Percentiles rank a stretch among this genome's conserved stretches.
phyloP scores from a whole-genome alignment of 805 yeast genomes.

The Yamadazyma phyllophila region DNA sequence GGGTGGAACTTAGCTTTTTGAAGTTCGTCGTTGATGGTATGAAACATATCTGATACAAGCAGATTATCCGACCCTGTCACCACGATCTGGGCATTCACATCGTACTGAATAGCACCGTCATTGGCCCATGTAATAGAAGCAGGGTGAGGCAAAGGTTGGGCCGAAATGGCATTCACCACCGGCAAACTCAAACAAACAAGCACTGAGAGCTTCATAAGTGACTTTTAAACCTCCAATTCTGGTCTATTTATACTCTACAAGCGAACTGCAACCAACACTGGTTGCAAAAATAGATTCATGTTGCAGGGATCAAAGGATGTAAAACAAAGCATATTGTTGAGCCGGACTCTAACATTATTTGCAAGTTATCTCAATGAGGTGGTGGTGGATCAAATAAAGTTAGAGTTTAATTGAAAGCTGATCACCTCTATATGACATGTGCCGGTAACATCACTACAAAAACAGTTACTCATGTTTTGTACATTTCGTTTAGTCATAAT shows the following conservation, averaged over 20 bases:
- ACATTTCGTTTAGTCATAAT: no score
- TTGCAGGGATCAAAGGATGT: not conserved
- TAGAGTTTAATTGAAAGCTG: no score
- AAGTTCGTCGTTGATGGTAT: not conserved
- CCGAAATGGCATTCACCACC: conserved; percentile 15
- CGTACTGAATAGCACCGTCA: conserved; percentile 7
- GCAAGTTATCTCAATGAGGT: no score
- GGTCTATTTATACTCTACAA: no score
- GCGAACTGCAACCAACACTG: not conserved
- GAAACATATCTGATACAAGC: not conserved
- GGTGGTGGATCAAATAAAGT: no score
- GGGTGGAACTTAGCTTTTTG: not conserved
- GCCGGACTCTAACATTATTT: no score
- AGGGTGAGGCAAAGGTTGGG: conserved; percentile 18
- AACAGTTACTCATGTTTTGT: no score
- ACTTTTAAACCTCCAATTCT: no score
- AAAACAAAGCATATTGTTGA: not conserved
- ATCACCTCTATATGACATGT: no score
- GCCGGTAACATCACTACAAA: no score
- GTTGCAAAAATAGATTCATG: not conserved
- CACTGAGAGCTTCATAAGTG: no score
- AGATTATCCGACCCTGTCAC: not conserved
- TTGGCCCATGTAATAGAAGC: conserved; percentile 7
- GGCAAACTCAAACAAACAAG: not conserved
- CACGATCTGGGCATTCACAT: not conserved